Evolutionary conservation across 495 filamentous ascomycete species (phyloP).

Genomic region (Cladorrhinum samala): DNA sequence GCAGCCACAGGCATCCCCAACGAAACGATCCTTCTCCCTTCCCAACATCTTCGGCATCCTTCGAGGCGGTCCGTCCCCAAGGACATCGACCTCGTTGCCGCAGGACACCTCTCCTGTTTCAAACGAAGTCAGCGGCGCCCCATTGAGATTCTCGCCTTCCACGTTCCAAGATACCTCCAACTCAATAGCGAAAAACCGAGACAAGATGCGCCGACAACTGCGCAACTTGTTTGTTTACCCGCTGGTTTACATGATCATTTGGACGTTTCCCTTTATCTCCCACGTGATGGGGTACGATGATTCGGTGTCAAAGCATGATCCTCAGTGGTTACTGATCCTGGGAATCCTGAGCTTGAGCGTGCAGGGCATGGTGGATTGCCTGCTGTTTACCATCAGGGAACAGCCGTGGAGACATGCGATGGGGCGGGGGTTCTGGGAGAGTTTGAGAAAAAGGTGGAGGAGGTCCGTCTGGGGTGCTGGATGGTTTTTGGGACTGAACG

Average conservation of each 20-base stretch:
- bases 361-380: slow-evolving; percentile 61
- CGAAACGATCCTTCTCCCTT: no score
- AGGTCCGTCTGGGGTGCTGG: slow-evolving; percentile 2
- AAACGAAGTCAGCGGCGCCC: no score
- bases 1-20: neutral
- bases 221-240: slow-evolving; percentile 68
- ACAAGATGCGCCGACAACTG: slow-evolving; percentile 58
- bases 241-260: slow-evolving; percentile 61
- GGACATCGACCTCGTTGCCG: neutral
- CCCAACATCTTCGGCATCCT: slow-evolving; percentile 20
- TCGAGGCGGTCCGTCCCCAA: slow-evolving; percentile 14
- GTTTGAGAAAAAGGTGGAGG: neutral
- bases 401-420: slow-evolving; percentile 61
- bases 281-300: slow-evolving; percentile 57
- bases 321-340: slow-evolving; percentile 49
- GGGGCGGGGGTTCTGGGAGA: no score
- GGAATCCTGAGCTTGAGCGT: slow-evolving; percentile 49
- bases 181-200: slow-evolving; percentile 37
- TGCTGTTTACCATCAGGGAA: slow-evolving; percentile 59
- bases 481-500: slow-evolving; percentile 36
- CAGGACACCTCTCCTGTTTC: neutral
- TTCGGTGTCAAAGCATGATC: slow-evolving; percentile 33
- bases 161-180: no score
- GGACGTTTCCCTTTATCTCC: slow-evolving; percentile 62
- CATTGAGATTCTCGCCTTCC: no score